Base-by-base conservation (phyloP, 371 early-diverging fungal species). In the Paraphysoderma sedebokerense region DNA sequence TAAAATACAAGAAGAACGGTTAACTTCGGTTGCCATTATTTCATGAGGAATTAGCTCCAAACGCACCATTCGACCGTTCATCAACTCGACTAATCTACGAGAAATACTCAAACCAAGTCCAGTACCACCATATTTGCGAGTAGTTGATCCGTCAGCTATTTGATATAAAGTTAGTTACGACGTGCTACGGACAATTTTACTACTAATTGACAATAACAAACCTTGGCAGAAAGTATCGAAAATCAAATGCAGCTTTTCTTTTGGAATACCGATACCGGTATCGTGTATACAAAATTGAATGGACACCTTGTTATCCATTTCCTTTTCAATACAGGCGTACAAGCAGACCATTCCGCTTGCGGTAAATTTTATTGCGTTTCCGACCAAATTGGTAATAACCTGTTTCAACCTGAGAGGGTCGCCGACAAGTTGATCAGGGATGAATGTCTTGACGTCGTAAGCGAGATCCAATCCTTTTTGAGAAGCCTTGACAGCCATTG, bases 361-460 rank as follows among this genome's bases (percentile, higher is more conserved):
- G 17, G 86, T 85, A 47, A 86, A 86, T 59, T 86, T 85, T 52
- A 88, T 70, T n/a, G 89, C 83, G 53, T 88, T 83, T 37, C 81
- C 81, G 22, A 82, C 79, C n/a, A 87, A 58, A 45, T 87, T 82
- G 13, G 81, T 85, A 49, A 87, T 71, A 20, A 87, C 76, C 57
- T 87, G 87, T 30, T 76, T 65, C 23, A 85, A 56, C 22, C 87
- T 67, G 28, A 76, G 62, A 28, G 81, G 79, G 60, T 87, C 88
- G 35, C 81, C 80, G n/a, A 83, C 63, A 2, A 81, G 47, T 46
- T 72, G 67, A 45, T 79, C 78, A 0, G 82, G 82, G 48, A 79
- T 74, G 15, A 65, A 61, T 27, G 70, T 63, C 24, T 82, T 73
- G 28, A 79, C 74, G 38, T 72, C 62, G 44, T 77, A 75, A 36